phyloP scores from a whole-genome alignment of 768 basidiomycete species.

The Kwoniella mangroviensis region DNA sequence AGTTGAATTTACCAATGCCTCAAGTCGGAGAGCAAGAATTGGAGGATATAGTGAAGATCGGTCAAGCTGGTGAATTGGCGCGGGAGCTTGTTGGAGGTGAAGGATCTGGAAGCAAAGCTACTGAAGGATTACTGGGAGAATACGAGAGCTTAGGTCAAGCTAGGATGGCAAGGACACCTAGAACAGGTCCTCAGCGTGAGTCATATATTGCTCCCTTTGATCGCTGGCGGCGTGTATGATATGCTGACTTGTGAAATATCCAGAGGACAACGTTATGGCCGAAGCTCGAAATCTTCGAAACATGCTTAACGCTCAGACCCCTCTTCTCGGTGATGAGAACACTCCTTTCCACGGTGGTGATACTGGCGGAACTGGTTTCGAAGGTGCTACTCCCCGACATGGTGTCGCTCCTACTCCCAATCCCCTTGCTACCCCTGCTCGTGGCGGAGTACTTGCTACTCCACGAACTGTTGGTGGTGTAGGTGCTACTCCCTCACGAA shows the following conservation, averaged over 20 bases:
- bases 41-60: slow-evolving; percentile 98
- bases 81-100: slow-evolving; percentile 67
- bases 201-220: slow-evolving; percentile 29
- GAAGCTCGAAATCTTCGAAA: slow-evolving; percentile 95
- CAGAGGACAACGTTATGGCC: slow-evolving; percentile 91
- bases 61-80: slow-evolving; percentile 85
- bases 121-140: slow-evolving; percentile 83
- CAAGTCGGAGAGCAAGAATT: slow-evolving; percentile 94
- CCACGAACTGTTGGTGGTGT: slow-evolving; percentile 60
- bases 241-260: neutral
- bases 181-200: slow-evolving; percentile 91
- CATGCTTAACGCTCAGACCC: slow-evolving; percentile 90
- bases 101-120: slow-evolving; percentile 68
- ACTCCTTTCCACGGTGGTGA: slow-evolving; percentile 80
- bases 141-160: slow-evolving; percentile 89
- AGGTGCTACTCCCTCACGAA: slow-evolving; percentile 79
- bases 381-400: slow-evolving; percentile 91
- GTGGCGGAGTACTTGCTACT: slow-evolving; percentile 63
- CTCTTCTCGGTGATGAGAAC: slow-evolving; percentile 94
- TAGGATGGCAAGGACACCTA: slow-evolving; percentile 88
- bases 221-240: neutral
- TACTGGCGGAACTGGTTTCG: slow-evolving; percentile 87
- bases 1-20: slow-evolving; percentile 79
- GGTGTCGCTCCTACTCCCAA: slow-evolving; percentile 92
- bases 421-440: slow-evolving; percentile 85